These are phyloP conservation scores for Picea mariana DNA, from an alignment of 83 land plant species.

Conservation along the genomic window DNA sequence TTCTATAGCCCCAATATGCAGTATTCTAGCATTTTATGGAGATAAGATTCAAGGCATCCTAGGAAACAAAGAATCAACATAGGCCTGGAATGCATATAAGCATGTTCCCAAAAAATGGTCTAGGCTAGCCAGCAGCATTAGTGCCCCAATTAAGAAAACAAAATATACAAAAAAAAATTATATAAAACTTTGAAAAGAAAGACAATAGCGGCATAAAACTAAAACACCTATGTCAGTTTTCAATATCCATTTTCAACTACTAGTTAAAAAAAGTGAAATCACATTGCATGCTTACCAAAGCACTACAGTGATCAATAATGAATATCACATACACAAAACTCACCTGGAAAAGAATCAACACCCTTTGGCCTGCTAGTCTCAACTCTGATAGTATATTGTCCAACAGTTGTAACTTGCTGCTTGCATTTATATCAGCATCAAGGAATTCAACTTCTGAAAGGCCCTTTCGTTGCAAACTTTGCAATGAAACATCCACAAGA, in stretches of 20 bases:
- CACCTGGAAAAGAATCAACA: slow-evolving; percentile 67
- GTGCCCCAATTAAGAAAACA: not conserved
- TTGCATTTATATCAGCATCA: slow-evolving; percentile 70
- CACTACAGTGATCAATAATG: not conserved
- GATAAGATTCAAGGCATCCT: not conserved
- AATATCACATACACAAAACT: not conserved
- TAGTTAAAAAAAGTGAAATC: not conserved
- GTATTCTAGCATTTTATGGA: not conserved
- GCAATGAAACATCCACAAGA: slow-evolving; percentile 50
- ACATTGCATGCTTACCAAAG: not conserved
- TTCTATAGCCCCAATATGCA: not conserved
- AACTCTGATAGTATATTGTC: slow-evolving; percentile 57
- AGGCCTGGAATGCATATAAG: too few relatives aligned
- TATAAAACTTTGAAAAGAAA: not conserved
- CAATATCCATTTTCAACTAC: not conserved
- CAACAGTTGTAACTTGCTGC: slow-evolving; percentile 74
- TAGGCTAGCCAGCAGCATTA: too few relatives aligned
- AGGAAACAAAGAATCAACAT: not conserved
- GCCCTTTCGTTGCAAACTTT: slow-evolving; percentile 34
- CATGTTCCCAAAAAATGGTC: too few relatives aligned
- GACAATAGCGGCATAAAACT: too few relatives aligned
- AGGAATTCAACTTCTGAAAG: slow-evolving; percentile 38
- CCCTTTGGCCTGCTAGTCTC: slow-evolving; percentile 35
- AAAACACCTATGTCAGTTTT: not conserved
- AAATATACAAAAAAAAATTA: not conserved